Conservation (phyloP, 805 yeast genomes). For the Tetrapisispora fleetii region DNA sequence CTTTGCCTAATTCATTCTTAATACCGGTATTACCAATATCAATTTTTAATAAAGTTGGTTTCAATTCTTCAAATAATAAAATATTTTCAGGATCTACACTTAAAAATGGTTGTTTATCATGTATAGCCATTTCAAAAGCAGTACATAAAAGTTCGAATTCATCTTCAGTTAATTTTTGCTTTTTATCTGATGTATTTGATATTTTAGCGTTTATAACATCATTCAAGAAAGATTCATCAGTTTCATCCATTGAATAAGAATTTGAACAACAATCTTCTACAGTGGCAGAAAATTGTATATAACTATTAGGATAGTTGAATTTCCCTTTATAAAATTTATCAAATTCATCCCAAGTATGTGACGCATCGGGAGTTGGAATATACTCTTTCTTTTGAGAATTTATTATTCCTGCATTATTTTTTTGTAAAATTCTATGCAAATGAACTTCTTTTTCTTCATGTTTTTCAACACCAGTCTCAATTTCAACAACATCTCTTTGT, state of each 20-base stretch:
- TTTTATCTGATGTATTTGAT: slow-evolving; percentile 6
- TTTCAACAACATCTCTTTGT: slow-evolving; percentile 77
- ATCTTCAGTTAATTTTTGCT: slow-evolving; percentile 49
- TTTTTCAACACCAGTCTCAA: slow-evolving; percentile 97
- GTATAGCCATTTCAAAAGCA: slow-evolving; percentile 61
- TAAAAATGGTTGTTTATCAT: slow-evolving; percentile 80
- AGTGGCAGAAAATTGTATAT: slow-evolving; percentile 84
- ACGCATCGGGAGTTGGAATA: slow-evolving; percentile 96
- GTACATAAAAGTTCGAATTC: slow-evolving; percentile 78
- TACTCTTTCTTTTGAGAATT: slow-evolving; percentile 37
- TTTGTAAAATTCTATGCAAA: slow-evolving; percentile 81
- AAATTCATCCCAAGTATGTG: slow-evolving; percentile 72
- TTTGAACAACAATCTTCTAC: slow-evolving; percentile 91
- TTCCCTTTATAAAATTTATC: slow-evolving; percentile 55
- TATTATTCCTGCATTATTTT: slow-evolving; percentile 24
- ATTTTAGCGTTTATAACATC: slow-evolving; percentile 31
- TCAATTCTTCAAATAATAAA: slow-evolving; percentile 58
- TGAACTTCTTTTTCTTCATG: slow-evolving; percentile 96
- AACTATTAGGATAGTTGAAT: slow-evolving; percentile 65
- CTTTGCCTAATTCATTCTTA: slow-evolving; percentile 46
- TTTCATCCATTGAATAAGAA: slow-evolving; percentile 83
- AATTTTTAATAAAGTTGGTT: slow-evolving; percentile 37
- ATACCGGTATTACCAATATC: slow-evolving; percentile 40
- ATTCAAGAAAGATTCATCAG: slow-evolving; percentile 59
- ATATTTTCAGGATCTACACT: slow-evolving; percentile 77